phyloP scores from a whole-genome alignment of 352 stramenopile genomes.

The Sclerospora graminicola region DNA sequence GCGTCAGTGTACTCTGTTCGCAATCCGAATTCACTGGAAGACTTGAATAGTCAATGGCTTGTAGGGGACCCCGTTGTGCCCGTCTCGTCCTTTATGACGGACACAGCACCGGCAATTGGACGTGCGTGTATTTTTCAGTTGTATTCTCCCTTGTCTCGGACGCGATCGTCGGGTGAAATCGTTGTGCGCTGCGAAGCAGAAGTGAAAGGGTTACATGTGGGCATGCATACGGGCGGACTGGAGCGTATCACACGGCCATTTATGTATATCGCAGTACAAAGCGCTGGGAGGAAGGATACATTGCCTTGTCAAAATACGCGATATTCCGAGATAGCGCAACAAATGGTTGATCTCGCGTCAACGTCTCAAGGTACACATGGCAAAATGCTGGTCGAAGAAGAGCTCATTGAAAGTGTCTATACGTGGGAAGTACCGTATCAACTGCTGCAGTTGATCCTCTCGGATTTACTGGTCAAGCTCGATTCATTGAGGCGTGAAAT shows the following conservation, averaged over 20 bases:
- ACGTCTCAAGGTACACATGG: conserved; percentile 30
- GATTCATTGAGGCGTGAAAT: conserved; percentile 49
- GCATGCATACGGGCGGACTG: conserved; percentile 25
- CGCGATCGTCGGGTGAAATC: conserved; percentile 55
- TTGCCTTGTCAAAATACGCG: conserved; percentile 2
- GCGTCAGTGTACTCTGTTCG: conserved; percentile 64
- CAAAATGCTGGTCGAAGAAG: conserved; percentile 79
- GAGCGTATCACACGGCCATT: conserved; percentile 72
- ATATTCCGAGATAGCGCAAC: conserved; percentile 29
- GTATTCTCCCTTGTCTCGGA: conserved; percentile 54
- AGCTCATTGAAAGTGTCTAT: conserved; percentile 82
- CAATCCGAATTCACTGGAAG: conserved; percentile 36
- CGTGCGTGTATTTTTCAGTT: conserved; percentile 43
- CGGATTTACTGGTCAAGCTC: conserved; percentile 61
- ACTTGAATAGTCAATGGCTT: conserved; percentile 67
- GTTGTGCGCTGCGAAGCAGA: conserved; percentile 68
- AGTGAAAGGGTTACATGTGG: conserved; percentile 30
- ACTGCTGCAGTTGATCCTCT: conserved; percentile 67
- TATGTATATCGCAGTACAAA: conserved; percentile 51
- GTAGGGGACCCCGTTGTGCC: conserved; percentile 51
- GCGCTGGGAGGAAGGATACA: conserved; percentile 2
- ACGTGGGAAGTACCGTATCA: conserved; percentile 84
- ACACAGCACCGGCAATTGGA: conserved; percentile 12
- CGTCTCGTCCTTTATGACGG: conserved; percentile 38
- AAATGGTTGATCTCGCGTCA: conserved; percentile 30